These are phyloP conservation scores for Halophytophthora polymorphica DNA, from an alignment of 352 stramenopile species.

Conservation along the genomic window DNA sequence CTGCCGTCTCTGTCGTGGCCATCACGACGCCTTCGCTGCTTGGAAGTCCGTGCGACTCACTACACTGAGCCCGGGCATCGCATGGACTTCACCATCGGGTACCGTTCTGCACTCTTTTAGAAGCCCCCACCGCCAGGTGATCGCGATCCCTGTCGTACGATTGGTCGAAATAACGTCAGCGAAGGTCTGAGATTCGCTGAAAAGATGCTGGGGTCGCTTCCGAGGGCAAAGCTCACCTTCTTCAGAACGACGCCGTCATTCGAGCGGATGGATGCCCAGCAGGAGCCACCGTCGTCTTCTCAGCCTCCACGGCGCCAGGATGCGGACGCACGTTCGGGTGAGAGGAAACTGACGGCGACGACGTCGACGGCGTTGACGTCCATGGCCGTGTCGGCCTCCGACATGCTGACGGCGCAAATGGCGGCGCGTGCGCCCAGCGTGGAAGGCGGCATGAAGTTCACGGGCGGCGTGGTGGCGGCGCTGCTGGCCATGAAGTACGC, in stretches of 20 bases:
- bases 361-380: slow-evolving; percentile 20
- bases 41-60: neutral
- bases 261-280: too few relatives aligned
- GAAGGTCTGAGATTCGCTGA: neutral
- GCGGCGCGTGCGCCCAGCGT: slow-evolving; percentile 30
- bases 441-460: slow-evolving; percentile 59
- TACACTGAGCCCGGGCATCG: too few relatives aligned
- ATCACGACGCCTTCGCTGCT: neutral
- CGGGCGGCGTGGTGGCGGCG: slow-evolving; percentile 53
- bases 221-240: too few relatives aligned
- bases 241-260: too few relatives aligned
- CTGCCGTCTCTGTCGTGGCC: too few relatives aligned
- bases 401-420: slow-evolving; percentile 3
- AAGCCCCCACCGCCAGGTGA: too few relatives aligned
- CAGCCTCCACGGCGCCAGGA: slow-evolving; percentile 8
- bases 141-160: slow-evolving; percentile 8
- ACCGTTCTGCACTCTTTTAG: too few relatives aligned
- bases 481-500: slow-evolving; percentile 59
- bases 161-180: neutral
- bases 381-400: slow-evolving; percentile 10
- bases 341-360: slow-evolving; percentile 15
- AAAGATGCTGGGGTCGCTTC: too few relatives aligned
- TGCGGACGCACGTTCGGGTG: slow-evolving; percentile 2
- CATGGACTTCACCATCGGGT: too few relatives aligned
- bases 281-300: too few relatives aligned